Percentiles rank a stretch among this genome's conserved stretches.
These are phyloP conservation scores for Paecilomyces sp. DNA, from an alignment of 2,329 filamentous ascomycete genomes.

Conservation along the genomic window DNA sequence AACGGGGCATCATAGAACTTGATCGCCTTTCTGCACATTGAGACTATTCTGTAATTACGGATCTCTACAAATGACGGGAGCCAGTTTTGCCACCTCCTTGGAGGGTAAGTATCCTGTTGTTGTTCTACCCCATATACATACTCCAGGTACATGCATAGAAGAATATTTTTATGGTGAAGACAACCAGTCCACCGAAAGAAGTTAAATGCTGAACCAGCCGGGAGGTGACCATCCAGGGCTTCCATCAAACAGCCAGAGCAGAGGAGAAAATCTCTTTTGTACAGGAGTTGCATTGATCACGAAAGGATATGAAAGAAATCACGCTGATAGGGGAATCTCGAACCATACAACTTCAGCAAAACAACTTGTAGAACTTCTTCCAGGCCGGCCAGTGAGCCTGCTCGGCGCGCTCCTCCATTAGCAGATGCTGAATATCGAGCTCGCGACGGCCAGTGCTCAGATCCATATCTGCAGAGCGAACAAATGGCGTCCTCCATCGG, in stretches of 20 bases:
- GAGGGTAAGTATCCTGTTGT: not conserved
- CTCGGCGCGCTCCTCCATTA: constrained; percentile 75
- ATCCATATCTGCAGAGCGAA: constrained; percentile 71
- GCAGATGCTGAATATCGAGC: constrained; percentile 69
- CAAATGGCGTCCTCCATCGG: constrained; percentile 60
- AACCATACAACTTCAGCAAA: constrained; percentile 48
- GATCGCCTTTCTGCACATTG: not conserved
- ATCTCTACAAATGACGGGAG: too few species aligned
- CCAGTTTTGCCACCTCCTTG: not conserved
- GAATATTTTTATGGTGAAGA: not conserved
- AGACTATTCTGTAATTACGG: too few species aligned
- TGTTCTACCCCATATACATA: not conserved
- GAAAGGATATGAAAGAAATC: constrained; percentile 4
- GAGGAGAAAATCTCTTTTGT: constrained; percentile 2
- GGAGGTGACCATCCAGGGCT: not conserved
- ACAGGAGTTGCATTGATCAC: constrained; percentile 1
- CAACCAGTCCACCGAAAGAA: not conserved
- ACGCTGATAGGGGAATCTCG: constrained; percentile 1
- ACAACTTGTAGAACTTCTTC: constrained; percentile 68
- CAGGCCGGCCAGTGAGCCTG: constrained; percentile 62
- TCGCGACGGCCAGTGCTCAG: constrained; percentile 78
- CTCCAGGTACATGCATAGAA: not conserved
- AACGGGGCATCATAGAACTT: not conserved
- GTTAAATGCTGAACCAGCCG: not conserved
- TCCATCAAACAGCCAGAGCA: constrained; percentile 1